Conservation (phyloP, 352 stramenopile species). For the Pythium angustatum region DNA sequence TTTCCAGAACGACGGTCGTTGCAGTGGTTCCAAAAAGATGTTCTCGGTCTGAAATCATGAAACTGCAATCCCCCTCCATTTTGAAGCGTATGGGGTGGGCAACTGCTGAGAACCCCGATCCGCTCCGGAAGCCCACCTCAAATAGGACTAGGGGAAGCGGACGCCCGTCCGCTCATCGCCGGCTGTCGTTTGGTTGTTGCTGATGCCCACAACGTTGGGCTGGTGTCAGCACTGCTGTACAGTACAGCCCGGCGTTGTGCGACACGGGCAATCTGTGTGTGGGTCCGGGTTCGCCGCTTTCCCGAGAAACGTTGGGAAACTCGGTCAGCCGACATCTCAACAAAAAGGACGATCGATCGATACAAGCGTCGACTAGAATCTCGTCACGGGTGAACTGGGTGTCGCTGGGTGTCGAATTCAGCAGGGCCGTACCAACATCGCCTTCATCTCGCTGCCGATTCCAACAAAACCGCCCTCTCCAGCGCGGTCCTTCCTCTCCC, state of each 20-base stretch:
- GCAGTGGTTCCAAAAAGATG: neutral
- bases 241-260: too few relatives aligned
- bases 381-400: neutral
- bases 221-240: too few relatives aligned
- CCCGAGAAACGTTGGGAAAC: conserved; percentile 4
- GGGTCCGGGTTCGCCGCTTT: too few relatives aligned
- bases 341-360: conserved; percentile 5
- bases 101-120: neutral
- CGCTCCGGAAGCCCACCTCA: neutral
- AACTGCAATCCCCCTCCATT: neutral
- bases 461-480: neutral
- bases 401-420: neutral
- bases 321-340: neutral
- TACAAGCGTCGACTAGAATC: neutral
- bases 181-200: conserved; percentile 10
- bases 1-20: neutral
- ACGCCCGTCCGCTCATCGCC: conserved; percentile 1
- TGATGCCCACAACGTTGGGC: neutral
- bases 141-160: conserved; percentile 13
- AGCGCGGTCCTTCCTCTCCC: neutral
- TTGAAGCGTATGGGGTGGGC: neutral
- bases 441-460: neutral
- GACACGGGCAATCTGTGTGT: too few relatives aligned
- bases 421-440: neutral
- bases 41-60: conserved; percentile 3